Percentiles rank a stretch among this genome's conserved stretches.
These are phyloP conservation scores for Didymella keratinophila DNA, from an alignment of 2,329 filamentous ascomycete species.

Conservation along the genomic window DNA sequence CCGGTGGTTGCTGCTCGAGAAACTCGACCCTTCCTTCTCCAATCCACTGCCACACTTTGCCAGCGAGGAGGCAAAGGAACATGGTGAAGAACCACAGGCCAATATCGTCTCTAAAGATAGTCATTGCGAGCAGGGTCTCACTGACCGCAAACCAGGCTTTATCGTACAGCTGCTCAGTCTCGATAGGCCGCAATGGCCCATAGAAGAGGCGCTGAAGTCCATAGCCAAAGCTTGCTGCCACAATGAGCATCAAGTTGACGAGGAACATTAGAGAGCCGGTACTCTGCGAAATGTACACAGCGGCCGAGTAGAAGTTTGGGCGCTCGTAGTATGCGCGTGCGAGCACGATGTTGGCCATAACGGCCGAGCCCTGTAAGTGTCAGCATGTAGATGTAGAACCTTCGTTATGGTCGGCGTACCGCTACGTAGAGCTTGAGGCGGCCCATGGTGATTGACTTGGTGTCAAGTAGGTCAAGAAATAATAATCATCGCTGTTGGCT, in stretches of 20 bases:
- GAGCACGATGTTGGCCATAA: slow-evolving; percentile 82
- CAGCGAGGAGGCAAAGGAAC: slow-evolving; percentile 91
- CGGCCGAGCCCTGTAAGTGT: slow-evolving; percentile 68
- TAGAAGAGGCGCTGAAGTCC: slow-evolving; percentile 90
- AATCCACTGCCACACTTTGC: slow-evolving; percentile 99
- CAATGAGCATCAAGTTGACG: slow-evolving; percentile 85
- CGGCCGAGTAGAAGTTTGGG: slow-evolving; percentile 97
- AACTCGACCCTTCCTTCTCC: slow-evolving; percentile 93
- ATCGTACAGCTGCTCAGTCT: slow-evolving; percentile 96
- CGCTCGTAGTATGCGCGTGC: slow-evolving; percentile 92
- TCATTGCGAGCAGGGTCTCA: slow-evolving; percentile 97
- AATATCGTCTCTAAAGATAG: slow-evolving; percentile 94
- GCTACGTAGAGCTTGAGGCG: slow-evolving; percentile 47
- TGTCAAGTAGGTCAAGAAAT: slow-evolving; percentile 18
- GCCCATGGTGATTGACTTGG: slow-evolving; percentile 36
- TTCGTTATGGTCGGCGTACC: slow-evolving; percentile 27
- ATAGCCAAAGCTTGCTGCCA: slow-evolving; percentile 82
- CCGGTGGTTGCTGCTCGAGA: slow-evolving; percentile 91
- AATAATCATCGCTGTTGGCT: slow-evolving; percentile 24
- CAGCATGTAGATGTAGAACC: slow-evolving; percentile 22
- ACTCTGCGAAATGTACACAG: slow-evolving; percentile 95
- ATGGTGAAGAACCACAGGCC: slow-evolving; percentile 95
- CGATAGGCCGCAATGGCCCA: slow-evolving; percentile 87
- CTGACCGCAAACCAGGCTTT: slow-evolving; percentile 98
- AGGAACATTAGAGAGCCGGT: slow-evolving; percentile 95